phyloP scores from a whole-genome alignment of 2,329 filamentous ascomycete genomes.

The Berkeleyomyces basicola region DNA sequence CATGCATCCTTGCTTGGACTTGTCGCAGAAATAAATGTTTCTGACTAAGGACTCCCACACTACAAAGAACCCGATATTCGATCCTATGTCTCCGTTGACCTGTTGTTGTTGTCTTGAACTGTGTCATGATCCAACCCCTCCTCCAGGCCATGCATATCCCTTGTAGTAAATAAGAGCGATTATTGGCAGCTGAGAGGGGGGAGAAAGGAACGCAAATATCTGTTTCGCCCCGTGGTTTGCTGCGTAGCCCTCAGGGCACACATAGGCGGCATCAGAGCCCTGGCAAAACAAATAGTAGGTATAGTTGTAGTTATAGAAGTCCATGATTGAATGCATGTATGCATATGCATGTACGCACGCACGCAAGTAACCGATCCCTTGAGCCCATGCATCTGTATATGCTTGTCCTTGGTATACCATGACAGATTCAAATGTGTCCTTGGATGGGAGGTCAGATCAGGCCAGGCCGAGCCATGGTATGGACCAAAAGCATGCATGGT shows the following conservation, averaged over 20 bases:
- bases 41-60: no score
- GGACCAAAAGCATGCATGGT: no score
- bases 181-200: neutral
- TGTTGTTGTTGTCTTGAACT: neutral
- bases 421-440: neutral
- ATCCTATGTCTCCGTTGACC: neutral
- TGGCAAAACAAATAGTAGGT: neutral
- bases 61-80: no score
- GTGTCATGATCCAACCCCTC: neutral
- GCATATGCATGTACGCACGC: neutral
- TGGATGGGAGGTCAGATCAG: neutral
- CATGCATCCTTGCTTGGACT: neutral
- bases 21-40: no score
- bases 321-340: neutral
- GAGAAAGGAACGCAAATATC: neutral
- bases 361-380: neutral
- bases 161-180: neutral
- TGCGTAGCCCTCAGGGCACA: neutral
- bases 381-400: neutral
- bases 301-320: neutral
- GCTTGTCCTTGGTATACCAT: neutral
- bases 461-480: neutral
- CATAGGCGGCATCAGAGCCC: neutral
- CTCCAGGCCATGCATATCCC: neutral
- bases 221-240: neutral